Base-by-base conservation (phyloP, 2,329 filamentous ascomycete species). In the Cladosporium velox region DNA sequence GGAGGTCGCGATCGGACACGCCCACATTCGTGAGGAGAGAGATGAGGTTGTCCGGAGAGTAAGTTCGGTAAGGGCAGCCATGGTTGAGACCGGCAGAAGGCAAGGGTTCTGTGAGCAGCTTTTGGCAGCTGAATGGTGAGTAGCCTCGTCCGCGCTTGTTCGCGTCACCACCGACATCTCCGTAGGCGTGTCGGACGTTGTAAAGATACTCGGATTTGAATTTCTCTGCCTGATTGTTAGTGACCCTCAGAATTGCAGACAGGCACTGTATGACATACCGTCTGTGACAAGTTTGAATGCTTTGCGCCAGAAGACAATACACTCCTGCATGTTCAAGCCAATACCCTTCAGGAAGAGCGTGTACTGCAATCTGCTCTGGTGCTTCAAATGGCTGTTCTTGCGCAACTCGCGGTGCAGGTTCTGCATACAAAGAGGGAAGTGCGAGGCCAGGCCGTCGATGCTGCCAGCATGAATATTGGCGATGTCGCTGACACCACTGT, bases 121-220 rank as follows among this genome's bases (percentile, higher is more conserved):
- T 97, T 75, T 98, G 94, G 77, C 95, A 99, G 64, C 91, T 95
- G 75, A 92, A 96, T 0, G 95, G 92, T 59, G 91, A 91, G 77
- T 97, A 97, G 24, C 94, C 94, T 64, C 91, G 87, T 51, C 93
- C 91, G 64, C 94, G 87, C 35, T 94, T 87, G 76, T 96, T 97
- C 24, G 88, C 85, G 78, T 98, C 94, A 66, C 94, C 94, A 64
- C 95, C 95, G 0, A 98, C 95, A 73, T 98, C 94, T 70, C 95
- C 95, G 77, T 98, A 99, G 0, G 85, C 79, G 84, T 99, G 94
- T n/a, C 93, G 91, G 66, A 98, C 87, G 77, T 99, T 98, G 85
- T 99, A 99, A 54, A 91, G 87, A 81, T 99, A 98, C 76, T 97
- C 93, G 76, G 97, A 98, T 80, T 96, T 96, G 85, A 98, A 99